A percentile compares a stretch with the other conserved stretches of the same genome.
Evolutionary conservation across 1,139 yeast genomes (phyloP).

Genomic region (Blastobotrys indianensis): DNA sequence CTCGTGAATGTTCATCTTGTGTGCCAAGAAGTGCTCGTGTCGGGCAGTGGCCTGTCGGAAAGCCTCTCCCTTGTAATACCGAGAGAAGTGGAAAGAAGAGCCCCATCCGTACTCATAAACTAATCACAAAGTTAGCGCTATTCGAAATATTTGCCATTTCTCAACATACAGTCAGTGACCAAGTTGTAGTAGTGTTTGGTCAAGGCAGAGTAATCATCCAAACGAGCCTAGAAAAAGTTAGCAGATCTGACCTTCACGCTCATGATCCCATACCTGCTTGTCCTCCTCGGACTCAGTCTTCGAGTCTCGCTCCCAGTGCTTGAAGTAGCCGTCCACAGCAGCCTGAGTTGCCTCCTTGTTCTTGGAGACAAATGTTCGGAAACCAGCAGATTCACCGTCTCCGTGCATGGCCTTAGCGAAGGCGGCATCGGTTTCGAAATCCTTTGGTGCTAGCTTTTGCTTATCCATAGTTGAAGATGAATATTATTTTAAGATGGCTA

Average conservation of each 20-base stretch:
- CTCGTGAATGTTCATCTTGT: conserved; percentile 72
- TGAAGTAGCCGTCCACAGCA: conserved; percentile 86
- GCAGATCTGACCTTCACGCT: not conserved
- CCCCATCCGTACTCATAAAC: conserved; percentile 99
- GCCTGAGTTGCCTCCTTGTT: conserved; percentile 71
- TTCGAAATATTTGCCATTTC: too few relatives aligned
- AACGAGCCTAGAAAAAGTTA: conserved; percentile 3
- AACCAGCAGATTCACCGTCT: conserved; percentile 58
- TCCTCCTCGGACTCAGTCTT: conserved; percentile 67
- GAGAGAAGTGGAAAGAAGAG: conserved; percentile 94
- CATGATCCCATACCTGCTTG: conserved; percentile 54
- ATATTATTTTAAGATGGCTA: not conserved
- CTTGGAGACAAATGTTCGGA: conserved; percentile 71
- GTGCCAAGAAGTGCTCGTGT: conserved; percentile 93
- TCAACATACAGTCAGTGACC: conserved; percentile 63
- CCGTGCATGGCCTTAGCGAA: conserved; percentile 90
- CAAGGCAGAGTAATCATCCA: conserved; percentile 59
- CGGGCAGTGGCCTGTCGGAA: conserved; percentile 92
- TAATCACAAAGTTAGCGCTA: conserved; percentile 24
- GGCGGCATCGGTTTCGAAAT: conserved; percentile 38
- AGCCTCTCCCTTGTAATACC: conserved; percentile 90
- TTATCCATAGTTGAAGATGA: not conserved
- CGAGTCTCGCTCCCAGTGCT: conserved; percentile 75
- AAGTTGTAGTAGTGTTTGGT: conserved; percentile 95
- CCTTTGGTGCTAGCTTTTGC: conserved; percentile 35